Evolutionary conservation across 768 basidiomycete genomes (phyloP), one percentile per base, ranked within the genome.

Genomic region (Suillus tomentosus): DNA sequence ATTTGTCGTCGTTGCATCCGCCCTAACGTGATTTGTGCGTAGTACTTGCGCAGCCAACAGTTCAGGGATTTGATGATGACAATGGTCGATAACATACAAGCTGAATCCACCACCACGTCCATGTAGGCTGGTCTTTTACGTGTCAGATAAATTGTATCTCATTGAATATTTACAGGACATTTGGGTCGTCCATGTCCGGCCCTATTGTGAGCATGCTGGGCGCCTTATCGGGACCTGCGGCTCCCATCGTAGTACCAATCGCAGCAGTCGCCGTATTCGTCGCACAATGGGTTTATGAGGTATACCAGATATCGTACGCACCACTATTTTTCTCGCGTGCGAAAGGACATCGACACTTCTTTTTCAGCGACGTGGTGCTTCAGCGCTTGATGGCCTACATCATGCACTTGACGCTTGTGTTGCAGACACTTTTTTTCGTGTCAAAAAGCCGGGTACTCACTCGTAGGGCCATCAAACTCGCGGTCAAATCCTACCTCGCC

Each of bases 351-450:
- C 13, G 24, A 56, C 54, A 22, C 10, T 19, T 24, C 8, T 5
- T 65, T 5, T 5, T 40, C 47, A 61, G 65, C 34, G 45, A 39
- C 8, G 15, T 42, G 34, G 65, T 64, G 27, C 59, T 66, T 13
- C 69, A 64, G 27, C 63, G 60, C 54, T 65, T 73, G 9, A 73
- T 73, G 57, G 64, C 64, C 14, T 73, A 73, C 62, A 73, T 73
- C 34, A 61, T 71, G 39, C 70, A 73, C 60, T 42, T 73, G 6
- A 73, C 70, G 1, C 63, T 71, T 24, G 62, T 73, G 27, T 64
- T 73, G 61, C 71, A 71, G 27, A 67, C 57, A 14, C 57, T 73
- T 3, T 73, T 68, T 27, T 24, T 56, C 1, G 1, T 65, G 11
- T 48, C 60, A 2, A 27, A 43, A 19, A 37, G 3, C 13, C n/a